Evolutionary conservation across 495 filamentous ascomycete species (phyloP).

Genomic region (Pseudomonodictys pantanalensis): DNA sequence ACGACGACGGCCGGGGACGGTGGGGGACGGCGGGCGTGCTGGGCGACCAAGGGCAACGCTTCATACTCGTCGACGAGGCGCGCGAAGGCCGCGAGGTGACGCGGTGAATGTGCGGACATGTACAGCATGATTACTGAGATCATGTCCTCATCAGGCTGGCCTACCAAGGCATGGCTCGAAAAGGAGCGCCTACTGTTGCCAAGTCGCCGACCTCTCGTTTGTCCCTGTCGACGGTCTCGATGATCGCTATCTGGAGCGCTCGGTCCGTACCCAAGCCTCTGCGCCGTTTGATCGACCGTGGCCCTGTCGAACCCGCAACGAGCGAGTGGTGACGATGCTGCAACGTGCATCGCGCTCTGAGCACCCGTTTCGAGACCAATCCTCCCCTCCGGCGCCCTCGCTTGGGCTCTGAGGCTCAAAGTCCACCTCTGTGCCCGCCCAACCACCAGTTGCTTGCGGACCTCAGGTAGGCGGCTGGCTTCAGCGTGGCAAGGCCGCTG

Average conservation of each 20-base stretch:
- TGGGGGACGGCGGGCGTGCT: background rate
- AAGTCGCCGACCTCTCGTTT: constrained; percentile 29
- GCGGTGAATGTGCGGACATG: too few relatives aligned
- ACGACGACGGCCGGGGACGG: constrained; percentile 8
- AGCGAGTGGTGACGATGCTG: constrained; percentile 17
- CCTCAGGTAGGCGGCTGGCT: too few relatives aligned
- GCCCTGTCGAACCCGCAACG: constrained; percentile 23
- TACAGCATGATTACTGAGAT: background rate
- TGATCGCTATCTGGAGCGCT: constrained; percentile 30
- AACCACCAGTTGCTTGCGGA: too few relatives aligned
- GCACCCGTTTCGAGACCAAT: too few relatives aligned
- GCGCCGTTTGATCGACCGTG: constrained; percentile 33
- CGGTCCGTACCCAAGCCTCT: constrained; percentile 30
- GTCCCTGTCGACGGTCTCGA: constrained; percentile 13
- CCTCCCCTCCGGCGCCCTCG: too few relatives aligned
- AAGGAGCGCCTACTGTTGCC: constrained; percentile 13
- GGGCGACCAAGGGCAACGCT: too few relatives aligned
- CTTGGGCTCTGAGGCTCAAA: too few relatives aligned
- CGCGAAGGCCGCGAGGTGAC: too few relatives aligned
- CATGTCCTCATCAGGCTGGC: background rate
- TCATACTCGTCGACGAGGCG: background rate
- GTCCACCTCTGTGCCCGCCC: too few relatives aligned
- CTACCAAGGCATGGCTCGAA: background rate
- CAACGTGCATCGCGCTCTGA: constrained; percentile 19
- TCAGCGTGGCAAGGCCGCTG: too few relatives aligned